phyloP scores from a whole-genome alignment of 78 protist genomes.

The Dictyostelium capitatum region DNA sequence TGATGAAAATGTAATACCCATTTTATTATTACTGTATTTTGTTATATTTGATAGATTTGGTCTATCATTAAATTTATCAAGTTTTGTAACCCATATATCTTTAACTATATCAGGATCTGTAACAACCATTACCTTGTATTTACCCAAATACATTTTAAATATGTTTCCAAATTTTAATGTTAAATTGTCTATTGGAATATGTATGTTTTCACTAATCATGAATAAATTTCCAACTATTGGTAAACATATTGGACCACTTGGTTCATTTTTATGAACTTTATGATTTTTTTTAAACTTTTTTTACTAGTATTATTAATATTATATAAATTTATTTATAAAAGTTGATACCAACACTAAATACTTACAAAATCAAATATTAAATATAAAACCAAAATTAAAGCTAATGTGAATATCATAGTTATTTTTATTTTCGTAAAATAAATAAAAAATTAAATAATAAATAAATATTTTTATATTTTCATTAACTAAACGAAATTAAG shows the following conservation, averaged over 20 bases:
- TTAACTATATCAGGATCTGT: conserved; percentile 15
- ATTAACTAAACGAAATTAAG: no score
- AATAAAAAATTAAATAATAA: no score
- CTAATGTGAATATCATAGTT: no score
- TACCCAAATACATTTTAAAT: conserved; percentile 28
- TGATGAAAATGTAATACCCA: not conserved
- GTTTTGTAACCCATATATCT: conserved; percentile 32
- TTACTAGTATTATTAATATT: no score
- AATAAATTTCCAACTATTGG: conserved; percentile 45
- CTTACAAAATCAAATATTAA: no score
- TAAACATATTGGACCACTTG: conserved; percentile 33
- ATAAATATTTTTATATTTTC: no score
- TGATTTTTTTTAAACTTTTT: no score
- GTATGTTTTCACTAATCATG: not conserved
- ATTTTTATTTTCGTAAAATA: no score
- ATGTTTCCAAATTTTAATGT: conserved; percentile 7
- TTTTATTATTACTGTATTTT: not conserved
- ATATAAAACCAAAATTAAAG: no score
- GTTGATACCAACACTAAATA: no score
- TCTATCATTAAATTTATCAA: conserved; percentile 20
- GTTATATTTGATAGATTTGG: conserved; percentile 17
- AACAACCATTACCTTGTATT: not conserved
- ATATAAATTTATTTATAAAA: no score
- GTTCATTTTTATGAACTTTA: conserved; percentile 4
- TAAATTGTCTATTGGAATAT: not conserved